Conservation (phyloP, 2,329 filamentous ascomycete genomes). For the Fusarium newnesense region DNA sequence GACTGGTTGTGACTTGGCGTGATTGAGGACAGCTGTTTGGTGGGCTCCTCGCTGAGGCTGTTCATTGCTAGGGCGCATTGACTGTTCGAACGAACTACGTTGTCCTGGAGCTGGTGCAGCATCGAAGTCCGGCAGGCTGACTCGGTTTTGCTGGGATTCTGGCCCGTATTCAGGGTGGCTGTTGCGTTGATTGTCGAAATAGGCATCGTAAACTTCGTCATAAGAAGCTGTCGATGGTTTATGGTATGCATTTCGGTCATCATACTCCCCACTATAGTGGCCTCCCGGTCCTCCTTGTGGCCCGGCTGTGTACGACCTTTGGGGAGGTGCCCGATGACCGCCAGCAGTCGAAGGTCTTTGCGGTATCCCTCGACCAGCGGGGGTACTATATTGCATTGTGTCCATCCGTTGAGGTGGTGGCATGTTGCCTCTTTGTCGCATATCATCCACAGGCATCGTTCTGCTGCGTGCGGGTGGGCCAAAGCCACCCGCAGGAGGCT, state of each 20-base stretch:
- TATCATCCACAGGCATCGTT: conserved; percentile 67
- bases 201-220: conserved; percentile 65
- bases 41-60: conserved; percentile 61
- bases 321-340: conserved; percentile 63
- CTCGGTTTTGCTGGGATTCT: conserved; percentile 34
- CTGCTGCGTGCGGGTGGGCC: conserved; percentile 66
- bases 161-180: conserved; percentile 41
- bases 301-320: conserved; percentile 59
- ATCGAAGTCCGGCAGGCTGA: conserved; percentile 57
- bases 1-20: conserved; percentile 75
- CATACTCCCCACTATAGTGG: conserved; percentile 47
- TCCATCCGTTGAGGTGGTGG: conserved; percentile 53
- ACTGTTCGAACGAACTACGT: conserved; percentile 60
- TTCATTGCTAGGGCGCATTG: conserved; percentile 54
- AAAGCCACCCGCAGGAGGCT: conserved; percentile 54
- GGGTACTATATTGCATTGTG: conserved; percentile 59
- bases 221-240: conserved; percentile 51
- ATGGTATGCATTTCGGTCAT: conserved; percentile 45
- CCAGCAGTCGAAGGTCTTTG: conserved; percentile 66
- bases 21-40: conserved; percentile 64
- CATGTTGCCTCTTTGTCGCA: conserved; percentile 53
- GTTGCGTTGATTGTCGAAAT: conserved; percentile 57
- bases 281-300: conserved; percentile 52
- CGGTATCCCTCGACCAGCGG: conserved; percentile 57
- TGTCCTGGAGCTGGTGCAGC: conserved; percentile 47